Conservation (phyloP, 805 yeast genomes). For the Debaryomyces tyrocola region DNA sequence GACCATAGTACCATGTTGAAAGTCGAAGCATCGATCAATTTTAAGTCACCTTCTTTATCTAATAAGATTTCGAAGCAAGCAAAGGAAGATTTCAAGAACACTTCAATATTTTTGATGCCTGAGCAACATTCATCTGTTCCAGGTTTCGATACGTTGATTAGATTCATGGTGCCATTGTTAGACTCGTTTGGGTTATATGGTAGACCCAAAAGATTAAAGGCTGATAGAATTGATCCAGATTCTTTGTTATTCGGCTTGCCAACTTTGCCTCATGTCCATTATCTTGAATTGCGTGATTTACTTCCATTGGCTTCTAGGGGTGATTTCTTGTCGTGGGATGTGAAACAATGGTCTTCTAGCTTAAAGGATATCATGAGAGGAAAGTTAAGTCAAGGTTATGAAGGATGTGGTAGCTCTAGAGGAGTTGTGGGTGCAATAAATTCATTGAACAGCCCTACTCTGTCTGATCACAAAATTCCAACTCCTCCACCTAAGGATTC, state of each 20-base stretch:
- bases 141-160: constrained; percentile 49
- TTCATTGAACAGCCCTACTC: constrained; percentile 45
- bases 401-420: constrained; percentile 72
- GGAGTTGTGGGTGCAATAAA: constrained; percentile 61
- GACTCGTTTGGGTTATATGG: constrained; percentile 47
- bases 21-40: constrained; percentile 76
- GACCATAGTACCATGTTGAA: constrained; percentile 88
- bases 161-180: constrained; percentile 40
- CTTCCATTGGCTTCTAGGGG: constrained; percentile 17
- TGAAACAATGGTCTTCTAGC: constrained; percentile 31
- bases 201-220: constrained; percentile 44
- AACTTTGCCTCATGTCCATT: constrained; percentile 45
- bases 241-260: constrained; percentile 46
- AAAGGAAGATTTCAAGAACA: constrained; percentile 37
- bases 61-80: constrained; percentile 33
- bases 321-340: constrained; percentile 38
- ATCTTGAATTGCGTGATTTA: constrained; percentile 36
- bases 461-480: background rate
- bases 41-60: constrained; percentile 41
- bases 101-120: constrained; percentile 44
- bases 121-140: constrained; percentile 47
- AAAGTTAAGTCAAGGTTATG: constrained; percentile 51
- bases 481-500: constrained; percentile 9
- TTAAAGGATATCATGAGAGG: constrained; percentile 30
- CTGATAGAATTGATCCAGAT: constrained; percentile 40